Evolutionary conservation across 768 basidiomycete species (phyloP).

Genomic region (Rhodotorula graminis): DNA sequence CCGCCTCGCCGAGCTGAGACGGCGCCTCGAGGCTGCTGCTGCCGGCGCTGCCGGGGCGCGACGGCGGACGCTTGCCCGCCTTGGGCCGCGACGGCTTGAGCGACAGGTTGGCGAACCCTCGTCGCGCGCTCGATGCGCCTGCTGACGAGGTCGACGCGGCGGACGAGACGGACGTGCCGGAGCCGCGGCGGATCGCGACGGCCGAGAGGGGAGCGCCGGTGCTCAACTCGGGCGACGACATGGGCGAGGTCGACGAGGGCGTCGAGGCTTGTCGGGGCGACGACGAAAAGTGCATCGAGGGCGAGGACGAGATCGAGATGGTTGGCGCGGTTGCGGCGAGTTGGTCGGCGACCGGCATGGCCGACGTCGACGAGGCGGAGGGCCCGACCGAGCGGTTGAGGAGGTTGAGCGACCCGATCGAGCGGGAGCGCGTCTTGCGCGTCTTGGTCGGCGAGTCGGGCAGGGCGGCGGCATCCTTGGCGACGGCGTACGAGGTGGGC

Average conservation of each 20-base stretch:
- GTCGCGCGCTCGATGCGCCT: not conserved
- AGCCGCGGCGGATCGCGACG: not conserved
- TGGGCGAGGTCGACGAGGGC: not conserved
- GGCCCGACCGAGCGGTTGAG: not conserved
- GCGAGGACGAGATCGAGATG: conserved; percentile 25
- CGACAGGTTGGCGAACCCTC: conserved; percentile 5
- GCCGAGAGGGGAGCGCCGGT: not conserved
- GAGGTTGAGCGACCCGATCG: conserved; percentile 25
- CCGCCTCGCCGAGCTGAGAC: not conserved
- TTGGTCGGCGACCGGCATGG: too few species aligned
- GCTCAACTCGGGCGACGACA: not conserved
- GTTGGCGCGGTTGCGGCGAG: not conserved
- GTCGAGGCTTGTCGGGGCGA: not conserved
- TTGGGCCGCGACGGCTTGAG: not conserved
- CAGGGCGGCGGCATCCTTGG: not conserved
- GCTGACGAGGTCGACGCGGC: not conserved
- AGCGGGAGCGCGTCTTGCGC: conserved; percentile 9
- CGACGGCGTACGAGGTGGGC: not conserved
- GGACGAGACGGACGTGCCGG: conserved; percentile 2
- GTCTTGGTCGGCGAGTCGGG: not conserved
- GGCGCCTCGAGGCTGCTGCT: not conserved
- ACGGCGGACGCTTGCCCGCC: too few species aligned
- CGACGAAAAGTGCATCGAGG: not conserved
- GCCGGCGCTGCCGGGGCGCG: not conserved
- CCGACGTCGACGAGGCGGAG: not conserved